Conservation (phyloP, 2,329 filamentous ascomycete species). For the Aspergillus jensenii region DNA sequence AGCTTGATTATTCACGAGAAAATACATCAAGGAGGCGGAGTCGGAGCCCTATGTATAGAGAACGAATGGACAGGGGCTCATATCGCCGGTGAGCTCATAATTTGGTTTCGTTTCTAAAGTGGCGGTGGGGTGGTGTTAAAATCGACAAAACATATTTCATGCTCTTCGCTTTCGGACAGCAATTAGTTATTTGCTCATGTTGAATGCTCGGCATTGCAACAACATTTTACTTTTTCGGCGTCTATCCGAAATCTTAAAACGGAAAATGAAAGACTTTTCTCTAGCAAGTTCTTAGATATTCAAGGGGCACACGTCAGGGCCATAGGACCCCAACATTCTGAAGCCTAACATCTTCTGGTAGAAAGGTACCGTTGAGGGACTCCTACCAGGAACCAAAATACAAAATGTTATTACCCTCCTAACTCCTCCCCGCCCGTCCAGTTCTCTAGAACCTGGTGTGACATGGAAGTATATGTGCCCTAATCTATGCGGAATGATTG, state of each 20-base stretch:
- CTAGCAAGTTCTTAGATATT: neutral
- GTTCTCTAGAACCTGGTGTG: neutral
- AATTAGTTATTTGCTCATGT: neutral
- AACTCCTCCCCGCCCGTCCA: neutral
- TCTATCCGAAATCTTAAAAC: neutral
- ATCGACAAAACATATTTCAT: neutral
- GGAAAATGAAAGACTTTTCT: neutral
- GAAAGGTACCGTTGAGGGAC: slow-evolving; percentile 19
- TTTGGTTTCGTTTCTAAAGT: neutral
- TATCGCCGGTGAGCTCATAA: slow-evolving; percentile 23
- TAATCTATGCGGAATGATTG: slow-evolving; percentile 12
- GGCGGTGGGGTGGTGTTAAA: neutral
- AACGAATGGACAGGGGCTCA: slow-evolving; percentile 23
- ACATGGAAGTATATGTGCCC: neutral
- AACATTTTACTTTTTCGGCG: neutral
- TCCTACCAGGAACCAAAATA: slow-evolving; percentile 1
- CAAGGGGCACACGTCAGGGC: neutral
- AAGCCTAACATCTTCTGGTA: slow-evolving; percentile 7
- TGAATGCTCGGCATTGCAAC: neutral
- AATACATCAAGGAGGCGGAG: slow-evolving; percentile 31
- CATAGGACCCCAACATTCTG: neutral
- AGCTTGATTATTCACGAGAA: slow-evolving; percentile 32
- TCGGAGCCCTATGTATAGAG: slow-evolving; percentile 33
- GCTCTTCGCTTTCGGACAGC: neutral
- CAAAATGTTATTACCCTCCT: neutral